Evolutionary conservation across 2,329 filamentous ascomycete genomes (phyloP), one percentile per base, ranked within the genome.

Genomic region (Sarocladium kiliense): DNA sequence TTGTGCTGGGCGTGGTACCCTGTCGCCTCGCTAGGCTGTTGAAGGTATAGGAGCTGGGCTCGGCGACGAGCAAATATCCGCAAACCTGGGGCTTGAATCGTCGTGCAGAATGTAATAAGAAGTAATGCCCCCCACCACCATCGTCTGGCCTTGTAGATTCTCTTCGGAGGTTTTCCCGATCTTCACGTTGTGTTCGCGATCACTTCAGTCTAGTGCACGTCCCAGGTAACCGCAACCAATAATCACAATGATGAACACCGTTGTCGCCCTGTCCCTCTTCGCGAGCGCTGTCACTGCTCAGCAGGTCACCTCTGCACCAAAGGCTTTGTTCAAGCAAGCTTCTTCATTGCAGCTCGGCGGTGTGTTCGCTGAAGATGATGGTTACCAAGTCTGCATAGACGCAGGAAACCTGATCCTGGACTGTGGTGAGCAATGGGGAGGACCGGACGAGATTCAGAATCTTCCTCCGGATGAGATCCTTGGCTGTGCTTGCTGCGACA

Each of bases 401-500:
- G 64, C 60, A 16, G 55, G 59, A 51, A 44, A 58, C 7, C 57
- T 64, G 30, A 51, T 66, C 21, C 27, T 51, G 30, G 51, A 59
- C 9, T 69, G 67, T 56, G 55, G 65, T 26, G 57, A 54, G 3
- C 23, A 58, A 18, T 42, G 56, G 2, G 67, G 67, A 34, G 67
- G 65, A 42, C 3, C 53, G 4, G 51, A 59, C 6, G 65, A 56
- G 34, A 50, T 65, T 25, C 37, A 53, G 18, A 65, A 61, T 16
- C 65, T 64, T 18, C 60, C 62, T 45, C 55, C 62, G 6, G 18
- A 55, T 3, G 62, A 50, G 3, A 53, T 70, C 11, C 18, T 65
- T 18, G 54, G 54, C 14, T 70, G 67, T 57, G 67, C 62, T 9
- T 70, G 67, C 56, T 70, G 67, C 39, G 47, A 57, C 37, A 57